These are phyloP conservation scores for Apiotrichum montevideense DNA, from an alignment of 1,284 basidiomycete genomes.

Conservation along the genomic window DNA sequence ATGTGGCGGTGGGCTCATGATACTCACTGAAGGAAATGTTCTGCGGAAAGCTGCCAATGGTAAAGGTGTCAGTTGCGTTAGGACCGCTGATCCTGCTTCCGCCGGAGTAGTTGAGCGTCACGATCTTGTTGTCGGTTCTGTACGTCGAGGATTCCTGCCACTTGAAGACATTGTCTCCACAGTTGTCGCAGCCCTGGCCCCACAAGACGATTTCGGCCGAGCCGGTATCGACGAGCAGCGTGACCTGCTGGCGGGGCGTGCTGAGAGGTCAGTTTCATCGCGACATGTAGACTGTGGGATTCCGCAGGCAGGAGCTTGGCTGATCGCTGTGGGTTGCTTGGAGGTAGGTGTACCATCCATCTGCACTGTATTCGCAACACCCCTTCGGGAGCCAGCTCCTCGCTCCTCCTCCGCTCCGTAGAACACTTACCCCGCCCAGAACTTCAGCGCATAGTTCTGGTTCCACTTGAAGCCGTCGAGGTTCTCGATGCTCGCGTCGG, in stretches of 20 bases:
- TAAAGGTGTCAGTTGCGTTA: neutral
- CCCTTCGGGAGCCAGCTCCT: too few relatives aligned
- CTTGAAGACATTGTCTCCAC: neutral
- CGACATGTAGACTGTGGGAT: too few relatives aligned
- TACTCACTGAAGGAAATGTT: conserved; percentile 43
- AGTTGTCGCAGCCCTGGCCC: neutral
- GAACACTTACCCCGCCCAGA: neutral
- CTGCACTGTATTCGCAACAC: neutral
- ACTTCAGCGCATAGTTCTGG: neutral
- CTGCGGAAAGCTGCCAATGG: conserved; percentile 64
- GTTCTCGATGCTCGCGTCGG: too few relatives aligned
- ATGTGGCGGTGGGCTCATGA: too few relatives aligned
- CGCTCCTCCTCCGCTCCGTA: too few relatives aligned
- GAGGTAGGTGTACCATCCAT: too few relatives aligned
- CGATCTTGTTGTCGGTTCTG: conserved; percentile 36
- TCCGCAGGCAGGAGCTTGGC: too few relatives aligned
- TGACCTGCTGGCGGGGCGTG: conserved; percentile 48
- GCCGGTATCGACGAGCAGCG: conserved; percentile 51
- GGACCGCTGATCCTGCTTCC: neutral
- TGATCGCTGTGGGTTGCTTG: too few relatives aligned
- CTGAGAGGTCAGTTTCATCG: neutral
- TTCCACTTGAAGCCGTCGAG: neutral
- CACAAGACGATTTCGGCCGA: conserved; percentile 16
- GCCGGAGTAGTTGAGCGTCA: neutral
- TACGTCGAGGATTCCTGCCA: conserved; percentile 57